Conservation (phyloP, 2,329 filamentous ascomycete genomes). For the Fusarium sp. region DNA sequence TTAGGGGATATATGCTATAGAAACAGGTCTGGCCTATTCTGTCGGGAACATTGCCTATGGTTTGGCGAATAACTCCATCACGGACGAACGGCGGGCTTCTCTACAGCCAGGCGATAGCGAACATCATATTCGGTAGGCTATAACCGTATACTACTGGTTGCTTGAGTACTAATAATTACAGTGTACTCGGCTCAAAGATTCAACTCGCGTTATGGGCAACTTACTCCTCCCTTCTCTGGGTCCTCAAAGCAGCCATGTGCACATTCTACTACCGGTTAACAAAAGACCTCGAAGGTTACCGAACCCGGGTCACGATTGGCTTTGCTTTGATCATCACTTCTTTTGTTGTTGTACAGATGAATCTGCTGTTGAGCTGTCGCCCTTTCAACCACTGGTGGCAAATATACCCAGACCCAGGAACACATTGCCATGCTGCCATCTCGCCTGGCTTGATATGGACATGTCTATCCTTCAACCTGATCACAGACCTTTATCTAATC, state of each 20-base stretch:
- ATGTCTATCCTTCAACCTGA: conserved; percentile 65
- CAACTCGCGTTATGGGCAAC: conserved; percentile 68
- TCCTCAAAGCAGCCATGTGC: conserved; percentile 68
- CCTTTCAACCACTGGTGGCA: conserved; percentile 69
- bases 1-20: conserved; percentile 64
- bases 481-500: conserved; percentile 70
- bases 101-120: conserved; percentile 60
- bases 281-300: conserved; percentile 57
- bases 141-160: rapidly evolving
- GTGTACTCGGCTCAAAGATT: conserved; percentile 68
- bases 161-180: conserved; percentile 28
- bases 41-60: conserved; percentile 63
- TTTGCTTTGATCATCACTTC: conserved; percentile 62
- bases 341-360: conserved; percentile 63
- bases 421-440: conserved; percentile 62
- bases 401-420: conserved; percentile 68
- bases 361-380: conserved; percentile 64
- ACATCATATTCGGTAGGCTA: conserved; percentile 54
- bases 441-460: conserved; percentile 64
- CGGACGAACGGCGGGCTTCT: conserved; percentile 59
- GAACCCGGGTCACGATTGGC: conserved; percentile 62
- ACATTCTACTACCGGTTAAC: conserved; percentile 69
- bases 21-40: conserved; percentile 64
- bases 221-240: conserved; percentile 67
- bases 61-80: conserved; percentile 70